Evolutionary conservation across 495 filamentous ascomycete species (phyloP).

Genomic region (Thozetella sp.): DNA sequence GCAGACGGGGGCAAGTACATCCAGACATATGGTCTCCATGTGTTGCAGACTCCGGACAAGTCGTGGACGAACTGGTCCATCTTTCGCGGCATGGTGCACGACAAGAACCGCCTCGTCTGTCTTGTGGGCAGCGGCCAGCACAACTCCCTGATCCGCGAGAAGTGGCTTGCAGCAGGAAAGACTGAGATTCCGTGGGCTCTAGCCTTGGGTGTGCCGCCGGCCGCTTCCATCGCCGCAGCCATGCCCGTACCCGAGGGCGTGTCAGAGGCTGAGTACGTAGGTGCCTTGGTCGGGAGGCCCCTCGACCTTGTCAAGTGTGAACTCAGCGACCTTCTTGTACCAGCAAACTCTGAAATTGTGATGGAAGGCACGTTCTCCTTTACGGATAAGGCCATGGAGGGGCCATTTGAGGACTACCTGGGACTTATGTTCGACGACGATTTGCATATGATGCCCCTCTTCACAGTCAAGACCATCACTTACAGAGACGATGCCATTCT

Average conservation of each 20-base stretch:
- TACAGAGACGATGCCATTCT: slow-evolving; percentile 40
- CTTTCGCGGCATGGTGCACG: slow-evolving; percentile 37
- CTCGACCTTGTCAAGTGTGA: slow-evolving; percentile 44
- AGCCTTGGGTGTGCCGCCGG: slow-evolving; percentile 38
- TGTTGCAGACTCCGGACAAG: slow-evolving; percentile 35
- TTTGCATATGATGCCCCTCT: slow-evolving; percentile 20
- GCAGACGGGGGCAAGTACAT: slow-evolving; percentile 42
- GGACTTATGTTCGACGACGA: slow-evolving; percentile 38
- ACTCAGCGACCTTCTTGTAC: slow-evolving; percentile 37
- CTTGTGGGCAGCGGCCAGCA: slow-evolving; percentile 32
- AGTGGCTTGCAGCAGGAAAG: slow-evolving; percentile 37
- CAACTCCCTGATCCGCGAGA: slow-evolving; percentile 34
- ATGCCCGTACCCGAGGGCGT: slow-evolving; percentile 41
- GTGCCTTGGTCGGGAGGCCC: slow-evolving; percentile 33
- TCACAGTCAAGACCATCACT: slow-evolving; percentile 41
- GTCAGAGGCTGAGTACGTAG: slow-evolving; percentile 36
- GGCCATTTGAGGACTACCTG: slow-evolving; percentile 41
- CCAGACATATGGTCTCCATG: slow-evolving; percentile 39
- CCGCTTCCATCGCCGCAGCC: slow-evolving; percentile 37
- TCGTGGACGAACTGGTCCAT: slow-evolving; percentile 48
- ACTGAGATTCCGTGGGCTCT: slow-evolving; percentile 38
- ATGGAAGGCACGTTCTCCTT: slow-evolving; percentile 39
- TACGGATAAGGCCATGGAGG: slow-evolving; percentile 30
- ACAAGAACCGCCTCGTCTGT: slow-evolving; percentile 29
- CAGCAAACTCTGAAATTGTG: slow-evolving; percentile 40